Conservation (phyloP, 2,329 filamentous ascomycete species). For the Venturia carpophila region DNA sequence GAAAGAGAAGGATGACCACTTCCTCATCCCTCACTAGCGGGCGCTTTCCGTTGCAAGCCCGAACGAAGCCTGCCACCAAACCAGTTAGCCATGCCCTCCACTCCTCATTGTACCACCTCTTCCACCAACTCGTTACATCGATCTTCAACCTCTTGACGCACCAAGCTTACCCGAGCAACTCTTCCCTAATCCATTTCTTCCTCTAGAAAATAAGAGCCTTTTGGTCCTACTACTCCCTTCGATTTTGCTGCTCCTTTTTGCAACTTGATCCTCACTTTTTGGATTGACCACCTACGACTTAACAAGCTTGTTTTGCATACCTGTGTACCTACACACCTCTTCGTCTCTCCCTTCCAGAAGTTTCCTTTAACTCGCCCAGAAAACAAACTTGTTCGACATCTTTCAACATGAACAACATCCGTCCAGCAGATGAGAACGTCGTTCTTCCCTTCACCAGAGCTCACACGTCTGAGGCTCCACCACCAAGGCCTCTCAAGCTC, state of each 20-base stretch:
- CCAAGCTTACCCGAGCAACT: slow-evolving; percentile 11
- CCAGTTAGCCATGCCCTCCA: neutral
- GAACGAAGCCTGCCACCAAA: neutral
- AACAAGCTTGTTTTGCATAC: slow-evolving; percentile 1
- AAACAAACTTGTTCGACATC: neutral
- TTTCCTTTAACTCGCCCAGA: neutral
- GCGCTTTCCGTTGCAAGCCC: slow-evolving; percentile 3
- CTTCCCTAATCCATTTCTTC: neutral
- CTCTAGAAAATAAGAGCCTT: neutral
- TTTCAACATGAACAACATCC: slow-evolving; percentile 13
- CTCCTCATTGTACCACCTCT: neutral
- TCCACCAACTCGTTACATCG: slow-evolving; percentile 1
- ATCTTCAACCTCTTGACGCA: slow-evolving; percentile 1
- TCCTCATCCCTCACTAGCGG: neutral
- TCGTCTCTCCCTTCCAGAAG: neutral
- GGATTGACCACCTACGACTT: neutral
- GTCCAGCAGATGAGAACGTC: slow-evolving; percentile 14
- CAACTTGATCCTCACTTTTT: neutral
- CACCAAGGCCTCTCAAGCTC: slow-evolving; percentile 9
- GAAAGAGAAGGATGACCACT: slow-evolving; percentile 1
- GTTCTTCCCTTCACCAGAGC: slow-evolving; percentile 16
- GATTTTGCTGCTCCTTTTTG: neutral
- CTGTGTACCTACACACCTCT: neutral
- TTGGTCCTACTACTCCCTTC: neutral
- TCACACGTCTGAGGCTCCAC: slow-evolving; percentile 5